phyloP scores from a whole-genome alignment of 805 yeast genomes.

The Naumovozyma dairenensis region DNA sequence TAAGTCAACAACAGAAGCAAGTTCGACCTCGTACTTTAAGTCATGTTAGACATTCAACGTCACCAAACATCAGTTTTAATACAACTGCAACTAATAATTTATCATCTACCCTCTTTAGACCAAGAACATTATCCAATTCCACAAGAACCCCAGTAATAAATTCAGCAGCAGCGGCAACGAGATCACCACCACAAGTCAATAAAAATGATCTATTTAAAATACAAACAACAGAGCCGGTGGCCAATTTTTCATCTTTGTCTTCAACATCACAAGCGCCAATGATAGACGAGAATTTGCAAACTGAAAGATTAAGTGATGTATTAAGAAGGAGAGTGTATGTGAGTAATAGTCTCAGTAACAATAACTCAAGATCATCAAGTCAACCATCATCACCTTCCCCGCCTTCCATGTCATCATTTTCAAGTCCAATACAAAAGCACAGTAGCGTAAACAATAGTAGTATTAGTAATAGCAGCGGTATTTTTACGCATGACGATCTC shows the following conservation, averaged over 20 bases:
- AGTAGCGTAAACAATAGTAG: no score
- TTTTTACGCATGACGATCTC: no score
- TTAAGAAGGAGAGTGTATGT: conserved; percentile 17
- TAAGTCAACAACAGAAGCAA: not conserved
- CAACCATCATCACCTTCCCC: no score
- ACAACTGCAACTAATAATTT: conserved; percentile 1
- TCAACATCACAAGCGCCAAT: not conserved
- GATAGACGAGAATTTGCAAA: conserved; percentile 8
- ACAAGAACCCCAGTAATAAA: no score
- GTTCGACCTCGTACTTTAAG: not conserved
- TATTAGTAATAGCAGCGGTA: no score
- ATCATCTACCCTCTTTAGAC: conserved; percentile 11
- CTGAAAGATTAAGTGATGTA: conserved; percentile 19
- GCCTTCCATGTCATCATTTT: no score
- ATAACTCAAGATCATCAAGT: no score
- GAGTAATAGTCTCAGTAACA: no score
- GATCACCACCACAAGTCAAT: not conserved
- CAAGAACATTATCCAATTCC: conserved; percentile 10
- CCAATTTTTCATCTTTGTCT: not conserved
- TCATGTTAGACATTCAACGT: no score
- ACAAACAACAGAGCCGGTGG: not conserved
- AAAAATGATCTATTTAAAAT: not conserved
- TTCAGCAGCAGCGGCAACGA: no score
- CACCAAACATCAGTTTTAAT: no score
- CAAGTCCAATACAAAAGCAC: no score